A percentile compares a stretch with the other conserved stretches of the same genome.
Evolutionary conservation across 129 eudicot species (phyloP).

Genomic region (Sambucus nigra): DNA sequence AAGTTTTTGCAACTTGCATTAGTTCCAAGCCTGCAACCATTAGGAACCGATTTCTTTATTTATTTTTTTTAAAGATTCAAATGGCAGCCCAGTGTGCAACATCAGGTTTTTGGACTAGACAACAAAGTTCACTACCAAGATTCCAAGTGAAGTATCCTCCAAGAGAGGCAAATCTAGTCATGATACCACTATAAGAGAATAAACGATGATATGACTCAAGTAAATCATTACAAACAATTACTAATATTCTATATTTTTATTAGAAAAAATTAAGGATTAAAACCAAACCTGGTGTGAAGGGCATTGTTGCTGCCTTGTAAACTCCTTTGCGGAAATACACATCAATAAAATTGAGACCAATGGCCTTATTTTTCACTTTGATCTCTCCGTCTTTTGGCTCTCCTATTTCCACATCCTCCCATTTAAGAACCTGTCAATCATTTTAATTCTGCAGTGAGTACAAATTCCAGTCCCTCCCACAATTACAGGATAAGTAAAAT

Average conservation of each 20-base stretch:
- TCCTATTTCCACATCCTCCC: constrained; percentile 57
- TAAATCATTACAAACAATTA: not conserved
- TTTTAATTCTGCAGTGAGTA: not conserved
- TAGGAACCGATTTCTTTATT: too few species aligned
- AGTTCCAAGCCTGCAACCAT: too few species aligned
- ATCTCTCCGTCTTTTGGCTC: constrained; percentile 57
- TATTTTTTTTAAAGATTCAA: too few species aligned
- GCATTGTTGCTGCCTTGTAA: constrained; percentile 25
- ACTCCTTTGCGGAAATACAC: constrained; percentile 38
- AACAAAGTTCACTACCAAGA: too few species aligned
- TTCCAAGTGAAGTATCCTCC: too few species aligned
- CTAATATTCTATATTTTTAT: too few species aligned
- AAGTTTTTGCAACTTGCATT: too few species aligned
- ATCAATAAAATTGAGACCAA: constrained; percentile 51
- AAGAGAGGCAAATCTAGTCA: too few species aligned
- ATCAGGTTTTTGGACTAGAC: too few species aligned
- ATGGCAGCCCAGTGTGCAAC: too few species aligned
- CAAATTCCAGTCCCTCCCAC: not conserved
- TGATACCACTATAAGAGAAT: too few species aligned
- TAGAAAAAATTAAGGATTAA: not conserved
- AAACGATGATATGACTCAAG: not conserved
- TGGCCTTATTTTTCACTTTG: constrained; percentile 39
- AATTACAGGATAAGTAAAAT: not conserved
- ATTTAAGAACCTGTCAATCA: constrained; percentile 34
- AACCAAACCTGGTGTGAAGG: constrained; percentile 43